Conservation (phyloP, 1,284 basidiomycete genomes). For the Cystobasidium pallidum region DNA sequence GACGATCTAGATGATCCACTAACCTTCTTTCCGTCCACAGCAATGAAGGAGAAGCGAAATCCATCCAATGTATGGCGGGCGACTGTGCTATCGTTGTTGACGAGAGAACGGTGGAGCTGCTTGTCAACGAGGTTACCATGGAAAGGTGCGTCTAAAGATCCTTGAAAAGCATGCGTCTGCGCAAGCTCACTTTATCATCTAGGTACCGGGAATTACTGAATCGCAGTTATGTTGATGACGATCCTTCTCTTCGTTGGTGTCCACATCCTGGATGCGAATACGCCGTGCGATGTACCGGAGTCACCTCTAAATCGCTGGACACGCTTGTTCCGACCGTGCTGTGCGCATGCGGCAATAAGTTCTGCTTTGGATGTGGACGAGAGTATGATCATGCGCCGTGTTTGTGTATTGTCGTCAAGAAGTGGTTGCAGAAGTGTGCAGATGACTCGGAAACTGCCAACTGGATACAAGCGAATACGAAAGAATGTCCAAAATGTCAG, state of each 20-base stretch:
- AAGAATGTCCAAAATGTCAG: conserved; percentile 92
- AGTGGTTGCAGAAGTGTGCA: conserved; percentile 96
- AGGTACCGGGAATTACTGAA: conserved; percentile 82
- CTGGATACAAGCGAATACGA: conserved; percentile 99
- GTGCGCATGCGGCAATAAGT: conserved; percentile 72
- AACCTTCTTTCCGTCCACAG: conserved; percentile 3
- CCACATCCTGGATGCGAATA: conserved; percentile 70
- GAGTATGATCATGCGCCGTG: conserved; percentile 88
- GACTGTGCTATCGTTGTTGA: conserved; percentile 76
- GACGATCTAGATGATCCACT: neutral
- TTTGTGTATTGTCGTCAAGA: conserved; percentile 81
- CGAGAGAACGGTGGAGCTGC: conserved; percentile 60
- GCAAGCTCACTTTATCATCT: conserved; percentile 44
- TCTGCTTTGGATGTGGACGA: conserved; percentile 88
- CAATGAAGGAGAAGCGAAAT: conserved; percentile 75
- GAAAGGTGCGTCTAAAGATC: conserved; percentile 55
- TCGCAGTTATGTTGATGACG: conserved; percentile 86
- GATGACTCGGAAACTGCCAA: conserved; percentile 99
- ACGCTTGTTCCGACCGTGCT: conserved; percentile 85
- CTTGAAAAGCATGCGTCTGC: neutral
- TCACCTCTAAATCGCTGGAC: conserved; percentile 63
- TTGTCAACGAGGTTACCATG: conserved; percentile 58
- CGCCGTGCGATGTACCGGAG: conserved; percentile 82
- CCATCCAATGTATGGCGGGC: conserved; percentile 90
- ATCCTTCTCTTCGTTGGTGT: conserved; percentile 85